Percentiles rank a stretch among this genome's conserved stretches.
Evolutionary conservation across 2,329 filamentous ascomycete genomes (phyloP).

Genomic region (Dothidotthia symphoricarpi): DNA sequence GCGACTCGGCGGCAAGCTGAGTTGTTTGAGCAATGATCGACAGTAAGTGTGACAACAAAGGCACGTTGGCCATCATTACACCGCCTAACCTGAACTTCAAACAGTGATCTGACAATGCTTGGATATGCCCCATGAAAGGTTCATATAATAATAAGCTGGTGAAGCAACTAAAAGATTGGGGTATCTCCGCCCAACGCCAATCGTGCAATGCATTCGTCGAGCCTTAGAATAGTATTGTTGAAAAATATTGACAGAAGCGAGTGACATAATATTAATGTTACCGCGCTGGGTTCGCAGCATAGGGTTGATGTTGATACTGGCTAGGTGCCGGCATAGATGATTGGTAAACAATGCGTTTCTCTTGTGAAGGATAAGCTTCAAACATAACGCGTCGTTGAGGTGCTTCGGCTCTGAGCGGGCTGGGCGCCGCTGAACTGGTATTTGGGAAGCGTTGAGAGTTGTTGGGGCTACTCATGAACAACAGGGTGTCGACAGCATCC

Average conservation of each 20-base stretch:
- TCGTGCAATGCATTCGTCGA: constrained; percentile 33
- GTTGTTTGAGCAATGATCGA: no score
- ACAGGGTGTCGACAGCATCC: constrained; percentile 74
- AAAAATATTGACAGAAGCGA: constrained; percentile 1
- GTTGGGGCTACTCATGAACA: constrained; percentile 79
- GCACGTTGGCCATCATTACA: no score
- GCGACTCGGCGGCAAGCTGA: no score
- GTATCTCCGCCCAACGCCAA: constrained; percentile 36
- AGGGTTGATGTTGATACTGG: constrained; percentile 27
- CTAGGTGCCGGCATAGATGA: constrained; percentile 22
- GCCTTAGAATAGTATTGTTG: constrained; percentile 12
- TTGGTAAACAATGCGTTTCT: constrained; percentile 22
- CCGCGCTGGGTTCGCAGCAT: constrained; percentile 29
- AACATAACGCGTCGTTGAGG: constrained; percentile 40
- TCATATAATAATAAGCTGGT: constrained; percentile 9
- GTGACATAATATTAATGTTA: constrained; percentile 7
- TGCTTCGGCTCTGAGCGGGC: constrained; percentile 30
- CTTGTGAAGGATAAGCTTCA: constrained; percentile 30
- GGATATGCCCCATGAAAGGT: background rate
- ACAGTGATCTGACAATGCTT: no score
- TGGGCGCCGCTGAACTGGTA: constrained; percentile 26
- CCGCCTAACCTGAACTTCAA: no score
- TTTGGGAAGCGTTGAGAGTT: constrained; percentile 53
- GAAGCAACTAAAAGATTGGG: constrained; percentile 25
- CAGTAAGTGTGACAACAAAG: no score